Evolutionary conservation across 352 stramenopile species (phyloP).

Genomic region (Peronospora destructor): DNA sequence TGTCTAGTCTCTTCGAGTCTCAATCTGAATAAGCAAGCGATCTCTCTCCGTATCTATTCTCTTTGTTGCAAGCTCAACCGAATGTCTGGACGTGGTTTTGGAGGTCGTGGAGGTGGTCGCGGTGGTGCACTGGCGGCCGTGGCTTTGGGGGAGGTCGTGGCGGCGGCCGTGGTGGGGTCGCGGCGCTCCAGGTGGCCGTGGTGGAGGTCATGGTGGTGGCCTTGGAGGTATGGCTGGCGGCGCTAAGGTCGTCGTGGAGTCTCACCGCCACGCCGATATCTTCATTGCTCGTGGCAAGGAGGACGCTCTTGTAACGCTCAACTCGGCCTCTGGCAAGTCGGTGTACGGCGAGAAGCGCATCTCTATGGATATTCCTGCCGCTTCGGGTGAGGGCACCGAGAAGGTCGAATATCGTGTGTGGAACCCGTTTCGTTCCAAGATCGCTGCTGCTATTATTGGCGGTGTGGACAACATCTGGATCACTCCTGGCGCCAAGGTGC

Average conservation of each 20-base stretch:
- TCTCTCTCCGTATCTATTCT: too few species aligned
- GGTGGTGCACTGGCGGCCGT: constrained; percentile 40
- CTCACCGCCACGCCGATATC: constrained; percentile 96
- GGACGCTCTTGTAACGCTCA: constrained; percentile 98
- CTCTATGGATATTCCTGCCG: constrained; percentile 92
- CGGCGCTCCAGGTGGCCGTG: constrained; percentile 43
- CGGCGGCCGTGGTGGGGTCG: constrained; percentile 36
- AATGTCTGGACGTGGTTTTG: too few species aligned
- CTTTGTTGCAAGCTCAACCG: too few species aligned
- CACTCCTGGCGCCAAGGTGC: constrained; percentile 93
- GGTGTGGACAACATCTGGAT: constrained; percentile 99
- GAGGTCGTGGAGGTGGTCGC: constrained; percentile 50
- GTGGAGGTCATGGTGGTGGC: constrained; percentile 55
- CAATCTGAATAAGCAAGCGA: too few species aligned
- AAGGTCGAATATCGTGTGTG: constrained; percentile 99
- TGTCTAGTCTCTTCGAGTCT: too few species aligned
- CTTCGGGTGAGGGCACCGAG: constrained; percentile 83
- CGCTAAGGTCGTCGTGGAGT: constrained; percentile 96
- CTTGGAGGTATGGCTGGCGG: constrained; percentile 91
- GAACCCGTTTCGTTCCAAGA: constrained; percentile 99
- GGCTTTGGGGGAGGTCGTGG: constrained; percentile 36
- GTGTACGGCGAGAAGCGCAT: constrained; percentile 99
- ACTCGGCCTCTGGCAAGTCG: constrained; percentile 96
- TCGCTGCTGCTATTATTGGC: constrained; percentile 96
- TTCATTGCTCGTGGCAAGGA: constrained; percentile 99